Base-by-base conservation (phyloP, 257 asterid genomes). In the Solanum phureja region DNA sequence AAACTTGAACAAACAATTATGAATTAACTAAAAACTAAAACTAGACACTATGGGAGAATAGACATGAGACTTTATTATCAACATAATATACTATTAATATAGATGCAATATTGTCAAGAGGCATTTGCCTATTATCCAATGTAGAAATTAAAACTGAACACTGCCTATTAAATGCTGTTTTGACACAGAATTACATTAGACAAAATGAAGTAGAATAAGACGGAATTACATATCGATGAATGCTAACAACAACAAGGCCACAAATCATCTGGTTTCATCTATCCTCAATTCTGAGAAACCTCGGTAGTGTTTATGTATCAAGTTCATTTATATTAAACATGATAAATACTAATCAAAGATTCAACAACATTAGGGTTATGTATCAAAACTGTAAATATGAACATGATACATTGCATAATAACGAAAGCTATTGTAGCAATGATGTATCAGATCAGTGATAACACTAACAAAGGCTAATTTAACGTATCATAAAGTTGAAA, bases 241-340 rank as follows among this genome's bases (percentile, higher is more conserved):
- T 33, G 16, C 73, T 42, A 60, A 13, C 86, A 35, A 33, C 5
- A 58, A 24, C 14, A 7, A 64, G 29, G 37, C 38, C 29, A 82
- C 11, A 27, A 23, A 62, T 92, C 90, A 92, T 83, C 94, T 89
- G 7, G 92, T 91, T 84, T 90, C 93, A 81, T 90, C 88, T 11
- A 90, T 29, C 11, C 21, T 89, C 89, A 92, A 68, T 23, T 83
- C 90, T 11, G 94, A 93, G 52, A 93, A 16, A 89, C 92, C 88
- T 85, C 6, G 5, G 56, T 44, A 44, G 1, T 44, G 56, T 44
- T 44, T 44, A 44, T 1, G 16, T 44, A 44, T 44, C 6, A 44
- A 44, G 56, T 44, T 1, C 56, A 44, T 44, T 44, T 44, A 44
- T 44, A 44, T 44, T 3, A 12, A 44, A 44, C 18, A 4, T 44